A percentile compares a stretch with the other conserved stretches of the same genome.
Evolutionary conservation across 768 basidiomycete genomes (phyloP).

Genomic region (Amanita molliuscula): DNA sequence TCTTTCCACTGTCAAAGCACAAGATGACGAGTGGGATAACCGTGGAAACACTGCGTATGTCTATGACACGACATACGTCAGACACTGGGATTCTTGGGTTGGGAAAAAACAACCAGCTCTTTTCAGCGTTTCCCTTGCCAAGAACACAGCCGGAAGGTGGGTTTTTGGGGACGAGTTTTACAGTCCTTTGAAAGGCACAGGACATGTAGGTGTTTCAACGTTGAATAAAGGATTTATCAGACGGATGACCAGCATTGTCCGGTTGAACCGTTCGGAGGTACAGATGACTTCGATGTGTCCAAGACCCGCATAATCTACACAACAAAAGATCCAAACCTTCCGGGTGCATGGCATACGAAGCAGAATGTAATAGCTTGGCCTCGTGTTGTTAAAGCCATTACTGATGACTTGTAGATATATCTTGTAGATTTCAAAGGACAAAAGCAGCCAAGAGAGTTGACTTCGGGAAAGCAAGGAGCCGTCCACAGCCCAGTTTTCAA

Average conservation of each 20-base stretch:
- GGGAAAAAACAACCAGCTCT: conserved; percentile 63
- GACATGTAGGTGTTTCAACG: conserved; percentile 43
- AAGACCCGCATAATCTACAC: conserved; percentile 67
- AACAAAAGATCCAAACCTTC: conserved; percentile 72
- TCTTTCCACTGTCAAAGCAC: conserved; percentile 52
- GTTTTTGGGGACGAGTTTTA: conserved; percentile 38
- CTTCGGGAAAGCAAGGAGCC: conserved; percentile 79
- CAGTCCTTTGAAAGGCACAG: conserved; percentile 56
- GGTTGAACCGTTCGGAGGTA: conserved; percentile 82
- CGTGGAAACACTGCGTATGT: conserved; percentile 65
- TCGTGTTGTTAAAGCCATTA: background rate
- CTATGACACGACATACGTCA: conserved; percentile 56
- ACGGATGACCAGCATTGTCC: conserved; percentile 42
- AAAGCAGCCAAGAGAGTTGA: conserved; percentile 52
- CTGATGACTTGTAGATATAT: conserved; percentile 42
- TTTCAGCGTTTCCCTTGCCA: conserved; percentile 53
- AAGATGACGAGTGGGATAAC: conserved; percentile 64
- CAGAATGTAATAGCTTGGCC: conserved; percentile 48
- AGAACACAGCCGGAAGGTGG: conserved; percentile 42
- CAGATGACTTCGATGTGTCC: conserved; percentile 73
- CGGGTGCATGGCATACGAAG: conserved; percentile 79
- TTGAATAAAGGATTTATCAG: conserved; percentile 1
- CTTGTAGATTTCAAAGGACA: conserved; percentile 47
- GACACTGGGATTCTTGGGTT: conserved; percentile 78
- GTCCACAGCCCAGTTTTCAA: conserved; percentile 66